Conservation (phyloP, 2,329 filamentous ascomycete genomes). For the Paecilomyces fulvus region DNA sequence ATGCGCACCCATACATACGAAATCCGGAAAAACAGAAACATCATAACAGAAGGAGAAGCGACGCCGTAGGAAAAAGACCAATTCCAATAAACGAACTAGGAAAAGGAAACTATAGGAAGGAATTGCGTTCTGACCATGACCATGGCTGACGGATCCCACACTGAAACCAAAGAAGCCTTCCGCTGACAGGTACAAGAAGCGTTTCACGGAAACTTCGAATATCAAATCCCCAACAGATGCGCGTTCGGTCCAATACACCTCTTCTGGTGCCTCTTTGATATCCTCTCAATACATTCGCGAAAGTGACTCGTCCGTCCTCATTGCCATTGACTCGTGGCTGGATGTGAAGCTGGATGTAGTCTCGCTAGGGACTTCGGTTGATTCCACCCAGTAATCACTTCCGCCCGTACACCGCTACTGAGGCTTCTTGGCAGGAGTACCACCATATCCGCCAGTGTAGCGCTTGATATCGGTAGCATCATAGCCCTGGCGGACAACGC, state of each 20-base stretch:
- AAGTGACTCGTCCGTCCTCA: not conserved
- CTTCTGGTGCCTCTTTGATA: not conserved
- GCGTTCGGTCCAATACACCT: not conserved
- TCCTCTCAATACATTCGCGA: not conserved
- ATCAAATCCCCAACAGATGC: not conserved
- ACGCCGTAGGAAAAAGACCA: not conserved
- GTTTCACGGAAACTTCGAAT: not conserved
- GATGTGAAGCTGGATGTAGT: not conserved
- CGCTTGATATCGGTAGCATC: slow-evolving; percentile 69
- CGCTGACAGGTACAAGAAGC: not conserved
- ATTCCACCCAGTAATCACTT: not conserved
- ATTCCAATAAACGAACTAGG: not conserved
- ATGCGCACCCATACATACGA: not conserved
- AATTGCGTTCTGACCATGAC: not conserved
- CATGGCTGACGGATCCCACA: not conserved
- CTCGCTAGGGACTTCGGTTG: not conserved
- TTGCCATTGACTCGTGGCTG: not conserved
- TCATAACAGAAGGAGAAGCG: not conserved
- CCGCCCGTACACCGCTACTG: slow-evolving; percentile 25
- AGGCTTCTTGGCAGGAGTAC: slow-evolving; percentile 36
- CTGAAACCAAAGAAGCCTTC: not conserved
- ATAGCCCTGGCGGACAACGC: slow-evolving; percentile 61
- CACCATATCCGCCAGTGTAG: slow-evolving; percentile 50
- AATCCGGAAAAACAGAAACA: not conserved
- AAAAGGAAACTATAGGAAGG: not conserved